Conservation (phyloP, 1,139 yeast species). For the Blastobotrys malaysiensis region DNA sequence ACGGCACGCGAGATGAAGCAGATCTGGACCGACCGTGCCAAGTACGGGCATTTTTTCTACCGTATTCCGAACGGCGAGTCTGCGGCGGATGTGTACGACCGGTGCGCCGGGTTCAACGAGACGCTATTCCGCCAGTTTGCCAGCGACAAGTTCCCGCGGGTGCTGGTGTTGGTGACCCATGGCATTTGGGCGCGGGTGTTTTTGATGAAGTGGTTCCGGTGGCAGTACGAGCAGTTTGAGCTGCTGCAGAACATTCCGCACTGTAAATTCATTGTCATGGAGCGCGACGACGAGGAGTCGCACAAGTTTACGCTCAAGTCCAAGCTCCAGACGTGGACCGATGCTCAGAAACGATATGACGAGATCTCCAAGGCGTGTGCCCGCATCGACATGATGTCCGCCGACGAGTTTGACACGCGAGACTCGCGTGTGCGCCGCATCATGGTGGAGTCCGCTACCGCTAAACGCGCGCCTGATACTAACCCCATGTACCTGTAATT, state of each 20-base stretch:
- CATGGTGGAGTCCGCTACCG: background rate
- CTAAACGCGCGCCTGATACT: background rate
- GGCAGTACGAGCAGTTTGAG: constrained; percentile 89
- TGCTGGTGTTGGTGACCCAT: constrained; percentile 80
- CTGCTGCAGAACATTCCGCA: constrained; percentile 75
- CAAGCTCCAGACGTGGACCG: constrained; percentile 34
- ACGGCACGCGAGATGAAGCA: constrained; percentile 69
- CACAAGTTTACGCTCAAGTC: constrained; percentile 31
- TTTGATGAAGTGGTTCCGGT: constrained; percentile 84
- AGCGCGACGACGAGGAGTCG: constrained; percentile 38
- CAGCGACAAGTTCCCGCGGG: constrained; percentile 56
- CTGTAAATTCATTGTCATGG: constrained; percentile 78
- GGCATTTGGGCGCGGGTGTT: constrained; percentile 94
- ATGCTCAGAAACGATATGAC: constrained; percentile 15
- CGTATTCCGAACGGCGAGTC: constrained; percentile 91
- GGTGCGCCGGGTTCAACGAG: constrained; percentile 86
- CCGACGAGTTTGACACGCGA: background rate
- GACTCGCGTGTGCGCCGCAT: background rate
- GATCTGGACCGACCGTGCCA: constrained; percentile 77
- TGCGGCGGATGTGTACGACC: constrained; percentile 91
- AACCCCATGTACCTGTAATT: background rate
- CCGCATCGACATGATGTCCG: background rate
- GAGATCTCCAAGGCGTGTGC: background rate
- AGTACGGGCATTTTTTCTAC: constrained; percentile 87
- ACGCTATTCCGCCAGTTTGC: constrained; percentile 76